Conservation (phyloP, 2,329 filamentous ascomycete species). For the Coniella lustricola region DNA sequence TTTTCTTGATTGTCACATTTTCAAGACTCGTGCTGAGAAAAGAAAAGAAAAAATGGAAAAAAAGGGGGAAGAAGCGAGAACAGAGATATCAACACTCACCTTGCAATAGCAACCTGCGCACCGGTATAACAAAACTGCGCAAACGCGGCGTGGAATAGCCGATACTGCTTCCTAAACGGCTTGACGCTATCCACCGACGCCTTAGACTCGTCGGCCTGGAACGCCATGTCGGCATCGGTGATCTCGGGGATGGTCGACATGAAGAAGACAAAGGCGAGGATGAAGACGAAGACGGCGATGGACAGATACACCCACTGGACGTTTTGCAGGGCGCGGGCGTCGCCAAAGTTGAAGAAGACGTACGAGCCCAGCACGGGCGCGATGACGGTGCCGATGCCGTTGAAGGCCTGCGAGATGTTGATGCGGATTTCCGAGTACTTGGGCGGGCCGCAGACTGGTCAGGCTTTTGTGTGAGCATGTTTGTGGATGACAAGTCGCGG, state of each 20-base stretch:
- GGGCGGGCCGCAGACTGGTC: conserved; percentile 48
- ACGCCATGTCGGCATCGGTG: conserved; percentile 60
- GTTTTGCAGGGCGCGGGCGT: conserved; percentile 50
- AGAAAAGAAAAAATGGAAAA: too few relatives aligned
- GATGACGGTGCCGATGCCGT: conserved; percentile 67
- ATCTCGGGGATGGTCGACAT: conserved; percentile 64
- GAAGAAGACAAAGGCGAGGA: conserved; percentile 60
- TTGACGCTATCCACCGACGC: conserved; percentile 46
- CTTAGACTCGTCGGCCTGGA: conserved; percentile 49
- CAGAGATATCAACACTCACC: conserved; percentile 14
- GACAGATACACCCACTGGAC: conserved; percentile 74
- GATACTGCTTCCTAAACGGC: conserved; percentile 64
- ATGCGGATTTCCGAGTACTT: conserved; percentile 66
- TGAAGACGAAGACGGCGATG: conserved; percentile 64
- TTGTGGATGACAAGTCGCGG: too few relatives aligned
- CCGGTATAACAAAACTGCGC: conserved; percentile 76
- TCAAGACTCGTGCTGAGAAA: too few relatives aligned
- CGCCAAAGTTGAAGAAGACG: conserved; percentile 62
- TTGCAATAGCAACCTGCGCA: conserved; percentile 59
- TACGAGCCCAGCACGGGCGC: conserved; percentile 67
- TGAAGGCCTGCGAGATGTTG: conserved; percentile 71
- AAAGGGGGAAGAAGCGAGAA: background rate
- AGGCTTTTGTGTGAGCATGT: too few relatives aligned
- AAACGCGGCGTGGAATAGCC: conserved; percentile 67
- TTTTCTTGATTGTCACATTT: too few relatives aligned